Percentiles rank a stretch among this genome's conserved stretches.
These are phyloP conservation scores for Mycosphaerella arachidis DNA, from an alignment of 2,329 filamentous ascomycete genomes.

Conservation along the genomic window DNA sequence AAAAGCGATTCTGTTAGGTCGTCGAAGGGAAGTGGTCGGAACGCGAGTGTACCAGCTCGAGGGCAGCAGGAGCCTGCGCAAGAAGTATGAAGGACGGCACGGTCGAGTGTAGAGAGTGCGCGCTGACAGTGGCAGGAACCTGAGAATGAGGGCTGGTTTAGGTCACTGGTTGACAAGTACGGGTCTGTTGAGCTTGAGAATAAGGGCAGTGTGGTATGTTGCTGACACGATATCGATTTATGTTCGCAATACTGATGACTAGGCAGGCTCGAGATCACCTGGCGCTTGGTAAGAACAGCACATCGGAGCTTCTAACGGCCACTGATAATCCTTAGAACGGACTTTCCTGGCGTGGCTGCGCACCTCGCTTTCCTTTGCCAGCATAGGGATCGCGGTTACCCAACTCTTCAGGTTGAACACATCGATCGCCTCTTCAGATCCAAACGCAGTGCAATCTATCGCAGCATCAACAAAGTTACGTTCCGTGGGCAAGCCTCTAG, in stretches of 20 bases:
- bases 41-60: slow-evolving; percentile 5
- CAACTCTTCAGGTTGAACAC: slow-evolving; percentile 82
- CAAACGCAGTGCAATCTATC: slow-evolving; percentile 14
- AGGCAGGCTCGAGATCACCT: slow-evolving; percentile 66
- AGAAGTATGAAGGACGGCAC: slow-evolving; percentile 6
- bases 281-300: slow-evolving; percentile 58
- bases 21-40: slow-evolving; percentile 9
- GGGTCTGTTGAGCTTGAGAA: slow-evolving; percentile 74
- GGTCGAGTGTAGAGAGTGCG: background rate
- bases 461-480: slow-evolving; percentile 41
- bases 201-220: slow-evolving; percentile 64
- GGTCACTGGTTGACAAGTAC: slow-evolving; percentile 53
- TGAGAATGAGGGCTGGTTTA: slow-evolving; percentile 48
- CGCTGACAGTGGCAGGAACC: slow-evolving; percentile 18
- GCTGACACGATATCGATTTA: background rate
- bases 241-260: background rate
- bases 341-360: slow-evolving; percentile 83
- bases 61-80: slow-evolving; percentile 2
- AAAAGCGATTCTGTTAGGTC: slow-evolving; percentile 17
- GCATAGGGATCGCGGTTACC: slow-evolving; percentile 77
- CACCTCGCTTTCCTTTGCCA: slow-evolving; percentile 75
- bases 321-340: slow-evolving; percentile 53
- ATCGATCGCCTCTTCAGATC: slow-evolving; percentile 41
- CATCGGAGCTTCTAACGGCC: slow-evolving; percentile 4
- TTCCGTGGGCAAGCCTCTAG: slow-evolving; percentile 67